Conservation (phyloP, 2,329 filamentous ascomycete genomes). For the Paecilomyces fulvus region DNA sequence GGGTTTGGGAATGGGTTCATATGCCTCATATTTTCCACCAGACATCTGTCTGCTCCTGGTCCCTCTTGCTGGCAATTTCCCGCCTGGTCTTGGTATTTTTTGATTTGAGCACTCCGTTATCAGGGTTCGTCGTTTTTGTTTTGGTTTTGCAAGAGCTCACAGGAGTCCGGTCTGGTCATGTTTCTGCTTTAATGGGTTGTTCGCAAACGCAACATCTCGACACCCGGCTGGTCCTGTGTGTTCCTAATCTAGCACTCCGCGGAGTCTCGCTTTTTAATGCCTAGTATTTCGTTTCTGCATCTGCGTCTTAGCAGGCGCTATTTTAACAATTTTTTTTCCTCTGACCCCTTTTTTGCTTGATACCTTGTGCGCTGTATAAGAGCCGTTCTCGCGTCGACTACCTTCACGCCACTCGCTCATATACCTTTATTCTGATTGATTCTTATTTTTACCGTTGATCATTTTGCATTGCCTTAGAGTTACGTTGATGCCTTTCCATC, state of each 20-base stretch:
- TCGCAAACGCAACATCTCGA: conserved; percentile 29
- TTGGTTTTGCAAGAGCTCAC: conserved; percentile 27
- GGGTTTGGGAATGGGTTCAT: conserved; percentile 20
- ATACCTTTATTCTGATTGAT: conserved; percentile 9
- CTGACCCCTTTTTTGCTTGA: conserved; percentile 16
- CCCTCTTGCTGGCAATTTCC: conserved; percentile 23
- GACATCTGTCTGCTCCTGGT: conserved; percentile 17
- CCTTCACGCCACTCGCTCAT: conserved; percentile 2
- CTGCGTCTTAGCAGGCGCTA: conserved; percentile 10
- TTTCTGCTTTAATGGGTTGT: conserved; percentile 30
- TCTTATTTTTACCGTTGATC: conserved; percentile 4
- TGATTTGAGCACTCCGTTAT: conserved; percentile 23
- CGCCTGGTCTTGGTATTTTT: conserved; percentile 18
- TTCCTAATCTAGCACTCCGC: conserved; percentile 31
- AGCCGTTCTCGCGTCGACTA: background rate
- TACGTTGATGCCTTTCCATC: background rate
- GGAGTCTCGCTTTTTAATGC: conserved; percentile 20
- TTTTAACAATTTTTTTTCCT: conserved; percentile 11
- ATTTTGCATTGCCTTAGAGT: conserved; percentile 7
- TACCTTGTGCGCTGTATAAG: conserved; percentile 23
- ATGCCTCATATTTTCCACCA: conserved; percentile 7
- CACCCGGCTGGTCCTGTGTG: conserved; percentile 42
- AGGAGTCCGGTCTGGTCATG: conserved; percentile 38
- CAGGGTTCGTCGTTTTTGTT: conserved; percentile 18
- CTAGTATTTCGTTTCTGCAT: conserved; percentile 23